Evolutionary conservation across 805 yeast genomes (phyloP).

Genomic region (Ogataea ganodermae): DNA sequence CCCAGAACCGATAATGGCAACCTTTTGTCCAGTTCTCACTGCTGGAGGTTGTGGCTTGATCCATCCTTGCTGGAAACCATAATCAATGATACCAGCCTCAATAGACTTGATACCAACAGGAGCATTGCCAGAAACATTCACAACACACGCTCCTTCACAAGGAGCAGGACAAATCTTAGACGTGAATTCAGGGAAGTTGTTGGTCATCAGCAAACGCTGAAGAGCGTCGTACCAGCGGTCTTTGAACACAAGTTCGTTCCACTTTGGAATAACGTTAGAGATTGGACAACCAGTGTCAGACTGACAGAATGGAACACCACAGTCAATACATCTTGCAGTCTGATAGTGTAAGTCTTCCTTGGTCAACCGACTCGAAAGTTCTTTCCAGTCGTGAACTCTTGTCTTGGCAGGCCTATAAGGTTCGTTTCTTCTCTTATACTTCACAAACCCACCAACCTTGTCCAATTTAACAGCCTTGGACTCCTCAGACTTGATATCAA

Average conservation of each 20-base stretch:
- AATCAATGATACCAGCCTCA: constrained; percentile 94
- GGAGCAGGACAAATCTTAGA: constrained; percentile 99
- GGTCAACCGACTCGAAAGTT: constrained; percentile 75
- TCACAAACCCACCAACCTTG: constrained; percentile 88
- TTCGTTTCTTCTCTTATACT: constrained; percentile 87
- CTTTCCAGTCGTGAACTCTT: constrained; percentile 90
- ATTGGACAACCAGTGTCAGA: constrained; percentile 98
- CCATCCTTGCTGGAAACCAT: constrained; percentile 97
- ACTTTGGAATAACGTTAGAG: constrained; percentile 94
- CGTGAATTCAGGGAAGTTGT: constrained; percentile 98
- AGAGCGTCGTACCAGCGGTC: constrained; percentile 94
- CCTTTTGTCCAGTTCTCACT: constrained; percentile 76
- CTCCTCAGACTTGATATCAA: constrained; percentile 65
- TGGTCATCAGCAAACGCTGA: constrained; percentile 89
- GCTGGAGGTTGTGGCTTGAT: constrained; percentile 80
- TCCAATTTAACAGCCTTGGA: constrained; percentile 68
- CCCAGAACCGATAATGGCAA: constrained; percentile 94
- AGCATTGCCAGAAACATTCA: constrained; percentile 84
- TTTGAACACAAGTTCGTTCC: constrained; percentile 95
- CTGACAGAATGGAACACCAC: constrained; percentile 99
- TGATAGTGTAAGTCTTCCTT: constrained; percentile 86
- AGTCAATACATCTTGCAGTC: constrained; percentile 98
- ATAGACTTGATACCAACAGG: constrained; percentile 97
- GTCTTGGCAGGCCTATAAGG: constrained; percentile 75
- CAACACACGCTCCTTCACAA: constrained; percentile 92